These are phyloP conservation scores for Trametes sanguinea DNA, from an alignment of 768 basidiomycete genomes.

Conservation along the genomic window DNA sequence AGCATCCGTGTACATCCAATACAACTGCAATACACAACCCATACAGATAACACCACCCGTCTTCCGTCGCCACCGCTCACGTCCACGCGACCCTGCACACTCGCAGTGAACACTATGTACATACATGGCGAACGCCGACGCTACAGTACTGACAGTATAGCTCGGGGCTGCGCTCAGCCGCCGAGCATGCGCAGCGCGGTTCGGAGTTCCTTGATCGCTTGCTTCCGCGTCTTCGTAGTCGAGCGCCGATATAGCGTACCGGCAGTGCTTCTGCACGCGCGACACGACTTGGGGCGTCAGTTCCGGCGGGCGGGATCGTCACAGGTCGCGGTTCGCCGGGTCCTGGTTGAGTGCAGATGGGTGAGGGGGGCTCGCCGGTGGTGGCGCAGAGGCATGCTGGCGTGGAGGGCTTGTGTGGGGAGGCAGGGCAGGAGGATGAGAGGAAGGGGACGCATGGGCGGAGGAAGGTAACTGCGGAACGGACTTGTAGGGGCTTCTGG, in stretches of 20 bases:
- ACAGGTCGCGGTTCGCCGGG: conserved; percentile 23
- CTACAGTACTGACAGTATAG: too few species aligned
- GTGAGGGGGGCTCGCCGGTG: conserved; percentile 16
- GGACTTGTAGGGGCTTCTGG: conserved; percentile 18
- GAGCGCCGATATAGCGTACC: conserved; percentile 91
- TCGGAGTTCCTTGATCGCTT: conserved; percentile 81
- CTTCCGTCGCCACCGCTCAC: background rate
- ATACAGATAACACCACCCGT: background rate
- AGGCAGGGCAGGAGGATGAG: conserved; percentile 18
- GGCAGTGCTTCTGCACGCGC: conserved; percentile 87
- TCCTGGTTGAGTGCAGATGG: conserved; percentile 12
- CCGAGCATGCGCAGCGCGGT: conserved; percentile 71
- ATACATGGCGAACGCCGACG: background rate
- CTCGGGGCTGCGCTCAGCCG: conserved; percentile 34
- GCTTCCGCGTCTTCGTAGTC: conserved; percentile 93
- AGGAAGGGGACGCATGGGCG: conserved; percentile 23
- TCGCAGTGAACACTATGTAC: background rate
- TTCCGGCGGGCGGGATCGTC: conserved; percentile 38
- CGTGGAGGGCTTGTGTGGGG: conserved; percentile 11
- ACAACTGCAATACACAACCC: background rate
- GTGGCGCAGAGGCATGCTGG: conserved; percentile 12
- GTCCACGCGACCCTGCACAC: too few species aligned
- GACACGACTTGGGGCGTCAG: conserved; percentile 67
- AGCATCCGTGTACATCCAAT: background rate
- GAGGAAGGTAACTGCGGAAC: conserved; percentile 33